Percentiles rank a stretch among this genome's conserved stretches.
phyloP scores from a whole-genome alignment of 345 rosid genomes.

The Noccaea bulbosa region DNA sequence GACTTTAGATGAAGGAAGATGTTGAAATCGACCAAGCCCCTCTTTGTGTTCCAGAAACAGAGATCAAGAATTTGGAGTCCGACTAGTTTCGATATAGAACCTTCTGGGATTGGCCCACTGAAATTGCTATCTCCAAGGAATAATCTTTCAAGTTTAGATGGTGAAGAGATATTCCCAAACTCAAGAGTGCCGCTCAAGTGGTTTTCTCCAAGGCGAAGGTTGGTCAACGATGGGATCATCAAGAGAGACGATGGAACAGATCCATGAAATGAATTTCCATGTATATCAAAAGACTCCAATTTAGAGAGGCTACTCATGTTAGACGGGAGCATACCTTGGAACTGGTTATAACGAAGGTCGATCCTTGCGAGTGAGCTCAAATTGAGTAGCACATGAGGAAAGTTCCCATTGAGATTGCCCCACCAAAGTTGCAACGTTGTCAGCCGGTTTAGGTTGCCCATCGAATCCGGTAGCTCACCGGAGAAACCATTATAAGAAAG shows the following conservation, averaged over 20 bases:
- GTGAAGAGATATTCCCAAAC: background rate
- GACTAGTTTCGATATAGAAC: constrained; percentile 26
- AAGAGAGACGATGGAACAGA: constrained; percentile 2
- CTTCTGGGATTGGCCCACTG: constrained; percentile 35
- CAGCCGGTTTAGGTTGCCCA: background rate
- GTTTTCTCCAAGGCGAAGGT: background rate
- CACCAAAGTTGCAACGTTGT: background rate
- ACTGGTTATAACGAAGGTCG: background rate
- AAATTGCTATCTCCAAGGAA: constrained; percentile 36
- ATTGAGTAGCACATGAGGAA: background rate
- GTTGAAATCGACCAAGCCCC: constrained; percentile 7
- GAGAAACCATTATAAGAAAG: constrained; percentile 40
- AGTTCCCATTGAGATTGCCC: background rate
- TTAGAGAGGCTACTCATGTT: constrained; percentile 27
- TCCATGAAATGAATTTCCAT: constrained; percentile 6
- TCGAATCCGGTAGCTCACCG: constrained; percentile 17
- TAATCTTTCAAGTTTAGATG: background rate
- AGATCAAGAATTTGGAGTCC: background rate
- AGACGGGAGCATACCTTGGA: constrained; percentile 25
- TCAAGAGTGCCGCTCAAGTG: constrained; percentile 13
- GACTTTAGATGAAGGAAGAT: constrained; percentile 31
- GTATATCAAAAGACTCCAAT: too few species aligned
- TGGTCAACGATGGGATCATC: background rate
- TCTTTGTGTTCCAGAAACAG: constrained; percentile 20
- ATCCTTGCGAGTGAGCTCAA: background rate